phyloP scores from a whole-genome alignment of 2,329 filamentous ascomycete species.

The Immersiporthe knoxdaviesiana region DNA sequence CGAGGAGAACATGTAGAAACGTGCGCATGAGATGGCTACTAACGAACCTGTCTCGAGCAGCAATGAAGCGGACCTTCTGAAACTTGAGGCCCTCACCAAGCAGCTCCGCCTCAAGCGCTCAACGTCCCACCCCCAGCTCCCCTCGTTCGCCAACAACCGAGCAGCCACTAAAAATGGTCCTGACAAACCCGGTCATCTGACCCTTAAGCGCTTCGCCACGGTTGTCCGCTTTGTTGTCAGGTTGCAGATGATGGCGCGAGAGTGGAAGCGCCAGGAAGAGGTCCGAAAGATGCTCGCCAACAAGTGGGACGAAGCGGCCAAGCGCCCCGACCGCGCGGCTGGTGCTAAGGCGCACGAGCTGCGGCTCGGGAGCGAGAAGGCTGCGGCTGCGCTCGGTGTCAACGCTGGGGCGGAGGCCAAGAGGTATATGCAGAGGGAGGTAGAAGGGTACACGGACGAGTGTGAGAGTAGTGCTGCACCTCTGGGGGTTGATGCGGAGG shows the following conservation, averaged over 20 bases:
- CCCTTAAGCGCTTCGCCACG: conserved; percentile 49
- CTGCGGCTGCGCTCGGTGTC: background rate
- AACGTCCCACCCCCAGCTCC: conserved; percentile 33
- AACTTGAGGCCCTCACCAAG: conserved; percentile 83
- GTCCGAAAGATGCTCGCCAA: conserved; percentile 53
- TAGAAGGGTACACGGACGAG: conserved; percentile 12
- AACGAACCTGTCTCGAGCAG: conserved; percentile 50
- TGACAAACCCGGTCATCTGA: conserved; percentile 29
- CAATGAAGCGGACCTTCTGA: conserved; percentile 87
- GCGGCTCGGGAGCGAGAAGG: conserved; percentile 6
- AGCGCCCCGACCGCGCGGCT: background rate
- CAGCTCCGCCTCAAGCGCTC: conserved; percentile 44
- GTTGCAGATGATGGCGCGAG: conserved; percentile 50
- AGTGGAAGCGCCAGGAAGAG: conserved; percentile 57
- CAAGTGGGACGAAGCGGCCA: conserved; percentile 44
- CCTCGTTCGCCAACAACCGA: conserved; percentile 34
- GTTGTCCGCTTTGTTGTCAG: conserved; percentile 58
- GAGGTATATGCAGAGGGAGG: conserved; percentile 7
- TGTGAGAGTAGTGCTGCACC: conserved; percentile 18
- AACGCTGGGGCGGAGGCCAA: conserved; percentile 4
- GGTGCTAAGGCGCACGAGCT: background rate
- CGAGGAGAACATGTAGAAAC: too few species aligned
- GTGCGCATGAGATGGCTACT: conserved; percentile 6
- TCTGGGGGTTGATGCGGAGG: conserved; percentile 13
- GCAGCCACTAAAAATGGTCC: conserved; percentile 22